Evolutionary conservation across 2,329 filamentous ascomycete species (phyloP).

Genomic region (Neofusicoccum cordaticola): DNA sequence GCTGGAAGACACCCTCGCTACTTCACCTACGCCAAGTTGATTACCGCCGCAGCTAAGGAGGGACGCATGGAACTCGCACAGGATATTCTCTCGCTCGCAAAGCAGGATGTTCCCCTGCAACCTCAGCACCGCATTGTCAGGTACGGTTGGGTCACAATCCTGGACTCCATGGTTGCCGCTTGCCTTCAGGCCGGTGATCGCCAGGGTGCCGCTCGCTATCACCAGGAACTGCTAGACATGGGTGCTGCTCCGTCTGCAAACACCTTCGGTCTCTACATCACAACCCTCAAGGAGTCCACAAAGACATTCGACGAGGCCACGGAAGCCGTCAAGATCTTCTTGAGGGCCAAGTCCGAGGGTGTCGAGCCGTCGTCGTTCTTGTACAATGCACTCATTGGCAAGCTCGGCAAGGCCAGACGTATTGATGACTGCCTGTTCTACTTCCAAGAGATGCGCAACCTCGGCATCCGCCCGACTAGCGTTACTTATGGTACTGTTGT

Average conservation of each 20-base stretch:
- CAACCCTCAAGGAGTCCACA: slow-evolving; percentile 94
- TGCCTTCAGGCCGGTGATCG: slow-evolving; percentile 82
- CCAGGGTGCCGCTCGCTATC: slow-evolving; percentile 76
- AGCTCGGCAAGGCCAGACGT: slow-evolving; percentile 93
- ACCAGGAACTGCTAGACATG: slow-evolving; percentile 87
- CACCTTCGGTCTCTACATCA: slow-evolving; percentile 97
- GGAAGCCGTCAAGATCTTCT: slow-evolving; percentile 96
- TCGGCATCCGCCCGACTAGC: slow-evolving; percentile 90
- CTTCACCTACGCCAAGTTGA: slow-evolving; percentile 95
- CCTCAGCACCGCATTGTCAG: slow-evolving; percentile 82
- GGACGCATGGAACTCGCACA: slow-evolving; percentile 77
- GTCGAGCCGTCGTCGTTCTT: slow-evolving; percentile 95
- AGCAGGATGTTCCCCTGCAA: slow-evolving; percentile 80
- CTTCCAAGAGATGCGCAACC: slow-evolving; percentile 93
- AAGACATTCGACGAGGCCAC: slow-evolving; percentile 98
- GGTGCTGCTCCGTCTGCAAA: slow-evolving; percentile 91
- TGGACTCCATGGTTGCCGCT: slow-evolving; percentile 94
- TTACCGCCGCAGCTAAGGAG: slow-evolving; percentile 82
- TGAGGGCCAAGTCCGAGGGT: slow-evolving; percentile 86
- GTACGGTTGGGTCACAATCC: slow-evolving; percentile 93
- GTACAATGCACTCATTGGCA: slow-evolving; percentile 97
- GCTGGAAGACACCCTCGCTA: slow-evolving; percentile 89
- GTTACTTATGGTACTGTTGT: slow-evolving; percentile 98
- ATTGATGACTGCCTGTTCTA: slow-evolving; percentile 98
- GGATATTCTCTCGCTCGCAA: slow-evolving; percentile 86